phyloP scores from a whole-genome alignment of 257 asterid genomes.

The Rauvolfia tetraphylla region DNA sequence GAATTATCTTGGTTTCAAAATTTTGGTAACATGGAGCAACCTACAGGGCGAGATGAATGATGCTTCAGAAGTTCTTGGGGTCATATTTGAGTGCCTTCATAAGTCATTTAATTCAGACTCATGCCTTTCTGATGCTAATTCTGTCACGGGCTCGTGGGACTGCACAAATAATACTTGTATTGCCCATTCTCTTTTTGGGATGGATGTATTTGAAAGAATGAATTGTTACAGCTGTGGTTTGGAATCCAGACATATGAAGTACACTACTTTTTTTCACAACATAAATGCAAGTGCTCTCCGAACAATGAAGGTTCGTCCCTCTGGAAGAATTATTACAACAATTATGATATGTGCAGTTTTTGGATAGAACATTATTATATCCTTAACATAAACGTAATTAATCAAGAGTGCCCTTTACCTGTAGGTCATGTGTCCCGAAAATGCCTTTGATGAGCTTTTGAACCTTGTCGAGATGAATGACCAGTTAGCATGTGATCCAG shows the following conservation, averaged over 20 bases:
- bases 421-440: constrained; percentile 80
- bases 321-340: background rate
- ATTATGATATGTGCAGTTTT: background rate
- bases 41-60: constrained; percentile 99
- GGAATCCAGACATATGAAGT: constrained; percentile 87
- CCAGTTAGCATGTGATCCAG: constrained; percentile 92
- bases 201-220: constrained; percentile 87
- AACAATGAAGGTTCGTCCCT: constrained; percentile 71
- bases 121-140: constrained; percentile 46
- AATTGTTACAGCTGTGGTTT: constrained; percentile 75
- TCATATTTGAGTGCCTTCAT: constrained; percentile 86
- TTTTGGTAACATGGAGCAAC: constrained; percentile 18
- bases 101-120: constrained; percentile 56
- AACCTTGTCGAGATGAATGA: constrained; percentile 90
- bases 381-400: constrained; percentile 12
- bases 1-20: constrained; percentile 5
- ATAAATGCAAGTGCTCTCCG: constrained; percentile 93
- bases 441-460: constrained; percentile 75
- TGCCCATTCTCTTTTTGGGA: constrained; percentile 86
- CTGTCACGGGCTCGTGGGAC: constrained; percentile 75
- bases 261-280: constrained; percentile 85
- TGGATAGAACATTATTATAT: background rate
- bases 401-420: constrained; percentile 20
- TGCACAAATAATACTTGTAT: constrained; percentile 65
- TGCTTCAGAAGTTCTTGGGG: constrained; percentile 94